Base-by-base conservation (phyloP, 768 basidiomycete genomes). In the Myochromella boudieri region DNA sequence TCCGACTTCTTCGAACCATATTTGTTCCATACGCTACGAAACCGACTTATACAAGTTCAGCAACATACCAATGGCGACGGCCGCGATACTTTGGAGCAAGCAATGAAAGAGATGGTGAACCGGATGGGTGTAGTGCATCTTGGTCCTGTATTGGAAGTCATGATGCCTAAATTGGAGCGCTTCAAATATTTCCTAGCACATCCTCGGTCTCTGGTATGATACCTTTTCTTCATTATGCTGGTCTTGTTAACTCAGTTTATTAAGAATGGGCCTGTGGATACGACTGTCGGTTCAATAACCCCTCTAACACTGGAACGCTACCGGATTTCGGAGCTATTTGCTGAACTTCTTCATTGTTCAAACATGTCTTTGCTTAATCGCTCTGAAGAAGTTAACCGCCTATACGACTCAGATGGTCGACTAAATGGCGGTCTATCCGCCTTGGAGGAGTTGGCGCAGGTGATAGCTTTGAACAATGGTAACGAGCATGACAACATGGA, bases 1-100 rank as follows among this genome's bases (percentile, higher is more conserved):
- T 95, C 95, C 29, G 95, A 99, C 64, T 97, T 94, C 62, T 95
- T 97, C 60, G 97, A 99, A 68, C 95, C 95, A 4, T 95, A 94
- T 64, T 77, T 97, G 10, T 97, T 97, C 68, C 95, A 97, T 60
- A 93, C 91, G 1, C 70, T 97, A 33, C 84, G 95, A 39, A 94
- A 94, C 61, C 81, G 92, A 37, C 77, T 97, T 27, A 94, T 97
- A 53, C 82, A 84, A 40, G 78, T 93, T 4, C 92, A 92, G 59
- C 91, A 92, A 56, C 81, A 87, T 39, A 63, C 81, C 26, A 67
- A 76, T 46, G 81, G 82, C 18, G 80, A 86, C 37, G 79, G 78
- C 0, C 72, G 86, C n/a, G 79, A 83, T 50, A 78, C 75, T 0
- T 61, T 90, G 43, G 86, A 92, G 56, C 69, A 68, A 11, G 83